Evolutionary conservation across 164 flowering plant genomes (phyloP), one percentile per base, ranked within the genome.

Genomic region (Tetrastigma voinierianum): DNA sequence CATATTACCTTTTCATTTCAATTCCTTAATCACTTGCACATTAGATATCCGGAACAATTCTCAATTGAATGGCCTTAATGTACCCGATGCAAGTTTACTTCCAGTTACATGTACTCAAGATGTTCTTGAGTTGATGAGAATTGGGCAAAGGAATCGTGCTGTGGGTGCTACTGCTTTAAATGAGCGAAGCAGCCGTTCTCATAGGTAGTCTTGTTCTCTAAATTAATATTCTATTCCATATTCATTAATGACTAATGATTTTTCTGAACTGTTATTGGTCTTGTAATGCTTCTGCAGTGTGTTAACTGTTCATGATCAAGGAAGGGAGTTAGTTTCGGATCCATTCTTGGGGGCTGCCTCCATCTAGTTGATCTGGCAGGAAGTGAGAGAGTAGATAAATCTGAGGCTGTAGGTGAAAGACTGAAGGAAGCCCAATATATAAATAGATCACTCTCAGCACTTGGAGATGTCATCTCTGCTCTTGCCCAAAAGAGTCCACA

Each of bases 301-400:
- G 57, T 77, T 93, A 57, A 85, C 95, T 24, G 83, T 91, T 75
- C 98, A 89, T 78, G 91, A 91, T 58, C 82, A 82, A 19, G 98
- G 98, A 70, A 90, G 72, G 76, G 98, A 91, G 59, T 53, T 83
- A 49, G 81, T 70, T 21, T 83, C 93, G 92, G 92, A 57, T 74
- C 91, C 20, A 78, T 80, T 49, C 80, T 90, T 24, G 75, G 79
- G 57, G 94, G 94, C 23, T 88, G 93, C 74, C 92, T 93, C 47
- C 92, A 93, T 82, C 76, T 93, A 16, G 96, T 93, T 17, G 98
- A 91, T 77, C 76, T 93, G 51, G 98, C 97, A 69, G 98, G 98
- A 68, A 93, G 98, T 76, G 97, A 93, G 77, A 81, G 98, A 46
- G 98, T 93, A 4, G 87, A 86, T 46, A 90, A 87, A 75, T 90